Evolutionary conservation across 2,329 filamentous ascomycete genomes (phyloP), one percentile per base, ranked within the genome.

Genomic region (Alternaria brassicicola): DNA sequence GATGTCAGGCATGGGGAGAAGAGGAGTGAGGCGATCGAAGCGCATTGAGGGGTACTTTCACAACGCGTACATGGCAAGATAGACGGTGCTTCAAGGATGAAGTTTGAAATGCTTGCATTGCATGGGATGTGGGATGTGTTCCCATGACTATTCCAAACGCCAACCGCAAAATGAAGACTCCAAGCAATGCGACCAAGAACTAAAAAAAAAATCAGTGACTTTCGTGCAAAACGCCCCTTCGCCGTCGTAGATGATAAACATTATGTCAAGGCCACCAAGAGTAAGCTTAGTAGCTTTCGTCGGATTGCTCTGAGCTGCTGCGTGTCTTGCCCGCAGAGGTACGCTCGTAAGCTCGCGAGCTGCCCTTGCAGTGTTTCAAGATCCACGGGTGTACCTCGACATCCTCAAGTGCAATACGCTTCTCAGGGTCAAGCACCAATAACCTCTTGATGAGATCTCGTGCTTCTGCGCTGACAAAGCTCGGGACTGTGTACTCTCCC

Each of bases 321-420:
- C 70, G 64, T 43, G 66, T 65, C 56, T 74, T 75, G 50, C 62
- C 66, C 2, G 64, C 71, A 2, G 72, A 73, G 6, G 54, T 64
- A 43, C 74, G 73, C 4, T 76, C 63, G 45, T 70, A 75, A 6
- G 74, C 76, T 35, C 76, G 64, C 45, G 74, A 64, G 57, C 75
- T 72, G 36, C 59, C 59, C 41, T 89, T 84, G 77, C 94, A 98
- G 78, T 98, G 92, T 83, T 97, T 98, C 67, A 97, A 77, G 71
- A 99, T 97, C 95, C 95, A 99, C 17, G 95, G 94, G 77, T 98
- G 95, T 51, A 85, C 84, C 77, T 94, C 89, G 35, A 98, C 90
- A 58, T 96, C 89, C 15, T 97, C 93, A 10, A 99, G 86, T 3
- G 93, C 86, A 68, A 99, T 91, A 65, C 95, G 85, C 83, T 97